Percentiles rank a stretch among this genome's conserved stretches.
Conservation (phyloP, 2,329 filamentous ascomycete species). For the Penicillium sp. region DNA sequence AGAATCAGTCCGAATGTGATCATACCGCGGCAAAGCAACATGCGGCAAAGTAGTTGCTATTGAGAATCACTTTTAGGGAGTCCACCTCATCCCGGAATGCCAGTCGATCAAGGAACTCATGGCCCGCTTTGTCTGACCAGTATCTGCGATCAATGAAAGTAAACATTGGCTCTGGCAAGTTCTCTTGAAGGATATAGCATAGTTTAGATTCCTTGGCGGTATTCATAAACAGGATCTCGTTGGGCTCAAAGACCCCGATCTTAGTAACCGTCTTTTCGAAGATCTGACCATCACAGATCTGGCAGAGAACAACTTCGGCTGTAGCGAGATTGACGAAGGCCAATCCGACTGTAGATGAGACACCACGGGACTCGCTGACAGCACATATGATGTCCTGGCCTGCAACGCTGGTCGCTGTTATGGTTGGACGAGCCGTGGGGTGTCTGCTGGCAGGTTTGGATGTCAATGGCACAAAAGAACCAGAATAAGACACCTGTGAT, state of each 20-base stretch:
- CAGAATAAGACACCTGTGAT: constrained; percentile 10
- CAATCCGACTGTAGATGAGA: constrained; percentile 81
- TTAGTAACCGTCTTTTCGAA: constrained; percentile 90
- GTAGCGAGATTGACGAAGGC: constrained; percentile 87
- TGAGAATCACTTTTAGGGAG: constrained; percentile 75
- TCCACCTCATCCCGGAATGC: constrained; percentile 80
- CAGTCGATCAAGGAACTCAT: constrained; percentile 78
- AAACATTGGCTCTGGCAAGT: constrained; percentile 65
- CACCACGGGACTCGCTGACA: constrained; percentile 82
- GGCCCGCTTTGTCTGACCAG: constrained; percentile 79
- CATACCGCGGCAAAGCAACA: constrained; percentile 84
- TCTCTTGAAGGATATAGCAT: constrained; percentile 73
- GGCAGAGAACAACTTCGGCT: constrained; percentile 81
- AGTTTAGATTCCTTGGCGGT: constrained; percentile 77
- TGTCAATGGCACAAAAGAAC: constrained; percentile 27
- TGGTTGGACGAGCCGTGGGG: constrained; percentile 57
- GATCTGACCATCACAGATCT: constrained; percentile 91
- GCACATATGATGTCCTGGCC: constrained; percentile 83
- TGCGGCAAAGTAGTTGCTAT: constrained; percentile 83
- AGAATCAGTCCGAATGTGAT: not conserved
- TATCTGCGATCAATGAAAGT: constrained; percentile 73
- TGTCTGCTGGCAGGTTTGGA: constrained; percentile 47
- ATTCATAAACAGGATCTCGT: constrained; percentile 76
- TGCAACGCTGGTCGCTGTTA: constrained; percentile 60
- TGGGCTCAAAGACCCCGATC: constrained; percentile 77